These are phyloP conservation scores for Claviceps cyperi DNA, from an alignment of 2,329 filamentous ascomycete species.

Conservation along the genomic window DNA sequence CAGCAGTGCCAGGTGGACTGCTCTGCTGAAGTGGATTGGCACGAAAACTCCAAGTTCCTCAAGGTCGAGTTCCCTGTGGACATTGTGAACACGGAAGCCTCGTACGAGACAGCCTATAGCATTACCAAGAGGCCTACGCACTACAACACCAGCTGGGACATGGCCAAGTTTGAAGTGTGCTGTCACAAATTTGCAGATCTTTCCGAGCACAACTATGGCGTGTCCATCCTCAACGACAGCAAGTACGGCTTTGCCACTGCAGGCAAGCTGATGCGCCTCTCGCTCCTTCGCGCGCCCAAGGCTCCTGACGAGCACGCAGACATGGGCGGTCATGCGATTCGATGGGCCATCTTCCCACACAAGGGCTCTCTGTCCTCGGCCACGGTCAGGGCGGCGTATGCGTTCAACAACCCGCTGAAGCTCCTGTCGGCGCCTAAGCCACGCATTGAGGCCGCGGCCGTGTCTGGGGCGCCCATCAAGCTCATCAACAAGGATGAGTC, in stretches of 20 bases:
- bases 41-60: slow-evolving; percentile 91
- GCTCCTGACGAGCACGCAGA: slow-evolving; percentile 88
- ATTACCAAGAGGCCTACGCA: slow-evolving; percentile 82
- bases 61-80: slow-evolving; percentile 98
- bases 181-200: slow-evolving; percentile 90
- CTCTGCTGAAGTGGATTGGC: slow-evolving; percentile 84
- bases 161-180: slow-evolving; percentile 96
- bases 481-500: slow-evolving; percentile 42
- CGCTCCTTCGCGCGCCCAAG: slow-evolving; percentile 74
- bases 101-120: slow-evolving; percentile 90
- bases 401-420: slow-evolving; percentile 73
- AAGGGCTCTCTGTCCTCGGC: slow-evolving; percentile 52
- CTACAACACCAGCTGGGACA: slow-evolving; percentile 95
- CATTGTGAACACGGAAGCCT: slow-evolving; percentile 78
- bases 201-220: slow-evolving; percentile 75
- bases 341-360: slow-evolving; percentile 85
- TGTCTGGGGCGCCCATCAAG: slow-evolving; percentile 41
- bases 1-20: slow-evolving; percentile 56
- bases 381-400: slow-evolving; percentile 71
- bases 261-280: slow-evolving; percentile 80
- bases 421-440: slow-evolving; percentile 16
- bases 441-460: slow-evolving; percentile 13
- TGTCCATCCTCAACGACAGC: slow-evolving; percentile 85
- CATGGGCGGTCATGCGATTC: slow-evolving; percentile 78
- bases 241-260: slow-evolving; percentile 92